A percentile compares a stretch with the other conserved stretches of the same genome.
Evolutionary conservation across 306 rosid species (phyloP).

Genomic region (Argentina anserina): DNA sequence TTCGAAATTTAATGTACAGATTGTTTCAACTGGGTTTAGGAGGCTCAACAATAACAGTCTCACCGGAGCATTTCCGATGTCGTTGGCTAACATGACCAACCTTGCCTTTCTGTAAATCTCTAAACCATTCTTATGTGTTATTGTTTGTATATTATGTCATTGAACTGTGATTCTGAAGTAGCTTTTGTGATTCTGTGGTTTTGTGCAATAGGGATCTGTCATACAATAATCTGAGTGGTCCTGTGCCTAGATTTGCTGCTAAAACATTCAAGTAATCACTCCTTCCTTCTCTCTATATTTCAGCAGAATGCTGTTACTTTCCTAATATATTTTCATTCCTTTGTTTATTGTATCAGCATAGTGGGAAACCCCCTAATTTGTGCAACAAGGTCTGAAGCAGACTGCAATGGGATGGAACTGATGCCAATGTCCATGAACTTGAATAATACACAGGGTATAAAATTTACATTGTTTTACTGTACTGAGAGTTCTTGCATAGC

Average conservation of each 20-base stretch:
- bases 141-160: conserved; percentile 8
- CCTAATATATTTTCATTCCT: not conserved
- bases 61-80: conserved; percentile 62
- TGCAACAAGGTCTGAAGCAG: conserved; percentile 70
- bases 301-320: conserved; percentile 8
- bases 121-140: conserved; percentile 18
- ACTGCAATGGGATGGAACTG: conserved; percentile 66
- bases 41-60: conserved; percentile 92
- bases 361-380: conserved; percentile 88
- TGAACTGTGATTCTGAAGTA: conserved; percentile 24
- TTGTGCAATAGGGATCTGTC: conserved; percentile 70
- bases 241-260: conserved; percentile 82
- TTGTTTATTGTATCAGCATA: conserved; percentile 54
- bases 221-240: conserved; percentile 82
- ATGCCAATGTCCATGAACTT: conserved; percentile 96
- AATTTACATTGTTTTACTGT: not conserved
- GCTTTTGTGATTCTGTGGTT: conserved; percentile 32
- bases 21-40: conserved; percentile 45
- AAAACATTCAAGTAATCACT: conserved; percentile 78
- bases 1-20: conserved; percentile 22
- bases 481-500: not conserved
- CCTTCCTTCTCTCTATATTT: conserved; percentile 8
- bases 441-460: conserved; percentile 58
- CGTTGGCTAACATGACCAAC: conserved; percentile 84
- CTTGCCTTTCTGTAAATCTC: conserved; percentile 81